A percentile compares a stretch with the other conserved stretches of the same genome.
Conservation (phyloP, 2,329 filamentous ascomycete species). For the Aspergillus hortae region DNA sequence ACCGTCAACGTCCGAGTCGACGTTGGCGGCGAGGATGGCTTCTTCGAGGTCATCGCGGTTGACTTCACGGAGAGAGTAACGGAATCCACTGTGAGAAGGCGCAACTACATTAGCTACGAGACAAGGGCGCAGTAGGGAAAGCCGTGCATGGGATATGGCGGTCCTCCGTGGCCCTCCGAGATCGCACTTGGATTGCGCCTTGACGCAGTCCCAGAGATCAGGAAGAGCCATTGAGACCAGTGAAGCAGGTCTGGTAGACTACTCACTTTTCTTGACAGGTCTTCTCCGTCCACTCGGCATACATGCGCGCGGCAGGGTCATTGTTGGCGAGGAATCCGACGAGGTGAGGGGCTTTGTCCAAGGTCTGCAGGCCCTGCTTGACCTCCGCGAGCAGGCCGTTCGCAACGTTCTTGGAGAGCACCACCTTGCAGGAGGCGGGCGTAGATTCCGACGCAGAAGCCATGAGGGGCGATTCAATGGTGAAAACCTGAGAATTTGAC, state of each 20-base stretch:
- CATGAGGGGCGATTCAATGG: conserved; percentile 21
- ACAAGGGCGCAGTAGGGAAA: background rate
- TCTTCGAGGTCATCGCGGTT: conserved; percentile 89
- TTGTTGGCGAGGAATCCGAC: conserved; percentile 89
- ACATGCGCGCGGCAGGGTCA: conserved; percentile 86
- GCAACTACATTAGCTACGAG: conserved; percentile 19
- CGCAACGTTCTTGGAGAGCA: conserved; percentile 83
- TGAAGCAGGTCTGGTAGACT: conserved; percentile 8
- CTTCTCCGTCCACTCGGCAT: conserved; percentile 96
- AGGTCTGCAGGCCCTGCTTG: conserved; percentile 66
- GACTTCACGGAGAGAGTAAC: conserved; percentile 79
- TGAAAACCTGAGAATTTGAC: conserved; percentile 2
- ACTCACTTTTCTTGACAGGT: conserved; percentile 93
- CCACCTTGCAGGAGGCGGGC: conserved; percentile 73
- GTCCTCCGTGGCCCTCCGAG: conserved; percentile 7
- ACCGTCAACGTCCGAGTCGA: conserved; percentile 70
- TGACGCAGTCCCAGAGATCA: background rate
- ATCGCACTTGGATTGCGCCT: conserved; percentile 10
- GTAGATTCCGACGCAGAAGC: conserved; percentile 26
- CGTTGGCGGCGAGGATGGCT: conserved; percentile 78
- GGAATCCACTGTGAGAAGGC: conserved; percentile 65
- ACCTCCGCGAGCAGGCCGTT: conserved; percentile 78
- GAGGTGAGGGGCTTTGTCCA: conserved; percentile 71
- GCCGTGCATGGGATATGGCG: background rate
- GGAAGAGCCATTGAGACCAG: conserved; percentile 9